Evolutionary conservation across 257 asterid species (phyloP).

Genomic region (Euphrasia confusa): DNA sequence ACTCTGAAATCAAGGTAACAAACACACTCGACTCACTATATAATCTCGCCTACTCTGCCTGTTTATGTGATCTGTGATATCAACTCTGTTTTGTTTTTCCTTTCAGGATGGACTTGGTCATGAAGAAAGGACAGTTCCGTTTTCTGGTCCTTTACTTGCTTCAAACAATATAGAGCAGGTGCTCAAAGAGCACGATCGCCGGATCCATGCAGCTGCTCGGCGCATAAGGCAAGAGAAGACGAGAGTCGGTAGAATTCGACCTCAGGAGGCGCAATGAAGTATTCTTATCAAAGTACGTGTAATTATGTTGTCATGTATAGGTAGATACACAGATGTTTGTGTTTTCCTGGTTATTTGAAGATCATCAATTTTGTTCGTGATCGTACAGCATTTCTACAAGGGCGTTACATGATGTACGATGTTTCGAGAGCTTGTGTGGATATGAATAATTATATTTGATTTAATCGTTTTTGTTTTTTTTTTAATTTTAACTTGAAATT

Average conservation of each 20-base stretch:
- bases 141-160: slow-evolving; percentile 70
- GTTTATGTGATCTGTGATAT: background rate
- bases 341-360: too few relatives aligned
- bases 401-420: too few relatives aligned
- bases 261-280: slow-evolving; percentile 24
- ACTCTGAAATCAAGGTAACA: slow-evolving; percentile 28
- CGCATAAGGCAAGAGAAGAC: slow-evolving; percentile 57
- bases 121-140: slow-evolving; percentile 48
- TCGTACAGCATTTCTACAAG: too few relatives aligned
- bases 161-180: slow-evolving; percentile 70
- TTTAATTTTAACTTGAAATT: too few relatives aligned
- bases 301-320: too few relatives aligned
- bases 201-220: slow-evolving; percentile 78
- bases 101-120: slow-evolving; percentile 39
- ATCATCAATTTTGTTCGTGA: too few relatives aligned
- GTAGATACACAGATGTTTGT: too few relatives aligned
- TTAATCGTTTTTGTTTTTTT: too few relatives aligned
- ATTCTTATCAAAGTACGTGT: background rate
- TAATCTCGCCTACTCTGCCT: background rate
- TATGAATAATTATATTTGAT: too few relatives aligned
- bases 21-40: background rate
- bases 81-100: background rate
- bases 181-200: slow-evolving; percentile 80
- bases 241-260: slow-evolving; percentile 37
- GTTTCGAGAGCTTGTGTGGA: too few relatives aligned